Percentiles rank a stretch among this genome's conserved stretches.
Evolutionary conservation across 192 early-diverging fungal genomes (phyloP).

Genomic region (Backusella westeae): DNA sequence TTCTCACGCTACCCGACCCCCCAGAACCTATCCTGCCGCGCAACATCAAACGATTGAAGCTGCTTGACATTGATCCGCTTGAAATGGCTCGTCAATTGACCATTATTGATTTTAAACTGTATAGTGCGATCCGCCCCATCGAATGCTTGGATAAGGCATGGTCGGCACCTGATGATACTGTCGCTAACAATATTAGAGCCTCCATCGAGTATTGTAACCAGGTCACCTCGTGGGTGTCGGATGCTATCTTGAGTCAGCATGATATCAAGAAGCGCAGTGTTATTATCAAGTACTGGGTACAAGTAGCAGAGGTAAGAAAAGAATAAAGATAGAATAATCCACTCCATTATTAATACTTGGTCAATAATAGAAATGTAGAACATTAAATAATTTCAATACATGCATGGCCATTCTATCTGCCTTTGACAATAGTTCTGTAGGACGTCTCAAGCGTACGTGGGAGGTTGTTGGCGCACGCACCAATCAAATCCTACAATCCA

Average conservation of each 20-base stretch:
- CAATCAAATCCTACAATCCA: constrained; percentile 56
- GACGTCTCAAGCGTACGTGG: constrained; percentile 91
- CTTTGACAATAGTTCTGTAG: constrained; percentile 82
- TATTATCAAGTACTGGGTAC: constrained; percentile 81
- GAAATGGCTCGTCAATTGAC: constrained; percentile 95
- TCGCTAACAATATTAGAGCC: constrained; percentile 81
- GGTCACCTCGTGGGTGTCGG: constrained; percentile 84
- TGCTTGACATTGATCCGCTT: constrained; percentile 85
- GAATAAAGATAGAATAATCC: neutral
- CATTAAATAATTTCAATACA: constrained; percentile 91
- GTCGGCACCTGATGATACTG: constrained; percentile 59
- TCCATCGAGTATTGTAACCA: constrained; percentile 83
- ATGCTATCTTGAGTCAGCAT: constrained; percentile 74
- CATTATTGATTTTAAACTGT: constrained; percentile 78
- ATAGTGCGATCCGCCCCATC: constrained; percentile 77
- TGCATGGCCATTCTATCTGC: constrained; percentile 85
- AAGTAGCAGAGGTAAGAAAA: constrained; percentile 62
- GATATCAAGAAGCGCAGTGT: constrained; percentile 77
- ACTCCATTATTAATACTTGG: neutral
- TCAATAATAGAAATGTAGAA: constrained; percentile 55
- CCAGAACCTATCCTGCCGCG: constrained; percentile 80
- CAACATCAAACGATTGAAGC: constrained; percentile 67
- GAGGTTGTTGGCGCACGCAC: constrained; percentile 57
- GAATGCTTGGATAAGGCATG: constrained; percentile 91
- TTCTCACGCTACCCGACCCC: constrained; percentile 57